These are phyloP conservation scores for Mortierella sp. DNA, from an alignment of 371 early-diverging fungal genomes.

Conservation along the genomic window DNA sequence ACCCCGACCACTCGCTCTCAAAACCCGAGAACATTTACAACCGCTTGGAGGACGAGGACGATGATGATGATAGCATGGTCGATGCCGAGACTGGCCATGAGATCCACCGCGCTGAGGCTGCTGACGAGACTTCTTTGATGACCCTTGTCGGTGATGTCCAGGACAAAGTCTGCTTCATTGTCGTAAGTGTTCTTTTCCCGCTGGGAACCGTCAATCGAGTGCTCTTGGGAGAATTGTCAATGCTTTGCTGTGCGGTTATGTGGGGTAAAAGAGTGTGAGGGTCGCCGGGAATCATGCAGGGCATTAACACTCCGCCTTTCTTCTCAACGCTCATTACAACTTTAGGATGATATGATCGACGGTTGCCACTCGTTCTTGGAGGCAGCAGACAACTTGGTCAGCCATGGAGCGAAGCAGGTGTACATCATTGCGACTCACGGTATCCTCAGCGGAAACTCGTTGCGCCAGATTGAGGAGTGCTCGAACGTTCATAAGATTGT, in stretches of 20 bases:
- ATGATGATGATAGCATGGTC: constrained; percentile 65
- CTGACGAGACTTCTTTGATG: constrained; percentile 60
- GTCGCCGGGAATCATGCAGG: not conserved
- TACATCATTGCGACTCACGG: constrained; percentile 97
- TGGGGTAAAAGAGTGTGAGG: not conserved
- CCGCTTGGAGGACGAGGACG: constrained; percentile 57
- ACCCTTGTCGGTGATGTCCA: constrained; percentile 96
- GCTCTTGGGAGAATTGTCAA: not conserved
- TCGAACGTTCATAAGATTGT: constrained; percentile 88
- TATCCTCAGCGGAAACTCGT: constrained; percentile 88
- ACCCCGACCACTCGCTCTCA: constrained; percentile 64
- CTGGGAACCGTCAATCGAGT: too few species aligned
- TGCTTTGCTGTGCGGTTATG: not conserved
- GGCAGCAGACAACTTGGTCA: constrained; percentile 90
- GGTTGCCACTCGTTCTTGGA: constrained; percentile 89
- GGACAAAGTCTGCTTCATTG: constrained; percentile 88
- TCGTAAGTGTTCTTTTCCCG: constrained; percentile 68
- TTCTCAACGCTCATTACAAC: not conserved
- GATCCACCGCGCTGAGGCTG: constrained; percentile 33
- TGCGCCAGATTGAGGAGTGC: constrained; percentile 88
- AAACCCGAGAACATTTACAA: constrained; percentile 60
- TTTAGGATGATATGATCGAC: constrained; percentile 93
- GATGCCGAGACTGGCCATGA: constrained; percentile 56
- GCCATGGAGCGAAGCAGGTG: constrained; percentile 89
- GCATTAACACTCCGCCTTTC: constrained; percentile 3